Percentiles rank a stretch among this genome's conserved stretches.
Conservation (phyloP, 306 rosid genomes). For the Psophocarpus tetragonolobus region DNA sequence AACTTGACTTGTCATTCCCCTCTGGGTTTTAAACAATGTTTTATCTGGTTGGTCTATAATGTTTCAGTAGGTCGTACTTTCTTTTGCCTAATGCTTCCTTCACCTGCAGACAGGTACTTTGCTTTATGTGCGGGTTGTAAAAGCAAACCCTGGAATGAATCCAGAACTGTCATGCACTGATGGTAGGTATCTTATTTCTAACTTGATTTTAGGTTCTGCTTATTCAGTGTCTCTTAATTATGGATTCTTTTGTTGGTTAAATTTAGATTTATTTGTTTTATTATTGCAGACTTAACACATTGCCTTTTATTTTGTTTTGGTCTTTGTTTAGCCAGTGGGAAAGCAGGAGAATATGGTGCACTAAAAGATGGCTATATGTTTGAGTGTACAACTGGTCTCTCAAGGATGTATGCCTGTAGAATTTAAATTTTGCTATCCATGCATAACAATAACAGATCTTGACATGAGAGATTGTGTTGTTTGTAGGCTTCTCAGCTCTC, state of each 20-base stretch:
- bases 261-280: not conserved
- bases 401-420: conserved; percentile 63
- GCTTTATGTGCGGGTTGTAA: conserved; percentile 75
- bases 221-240: not conserved
- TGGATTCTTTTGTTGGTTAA: not conserved
- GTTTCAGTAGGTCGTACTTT: conserved; percentile 13
- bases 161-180: conserved; percentile 91
- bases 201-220: not conserved
- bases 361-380: conserved; percentile 88
- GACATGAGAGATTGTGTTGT: conserved; percentile 13
- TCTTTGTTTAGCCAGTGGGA: conserved; percentile 62
- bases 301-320: conserved; percentile 20
- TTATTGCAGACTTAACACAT: not conserved
- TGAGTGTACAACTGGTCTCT: conserved; percentile 81
- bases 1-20: conserved; percentile 2
- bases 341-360: conserved; percentile 77
- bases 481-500: conserved; percentile 74
- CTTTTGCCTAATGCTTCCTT: conserved; percentile 33
- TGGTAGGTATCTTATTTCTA: conserved; percentile 53
- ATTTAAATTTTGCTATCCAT: not conserved
- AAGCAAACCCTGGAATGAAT: conserved; percentile 85
- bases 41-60: conserved; percentile 2
- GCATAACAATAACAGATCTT: conserved; percentile 15
- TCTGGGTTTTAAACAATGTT: not conserved
- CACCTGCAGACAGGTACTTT: conserved; percentile 70